Evolutionary conservation across 495 filamentous ascomycete species (phyloP).

Genomic region (Parathielavia hyrcaniae): DNA sequence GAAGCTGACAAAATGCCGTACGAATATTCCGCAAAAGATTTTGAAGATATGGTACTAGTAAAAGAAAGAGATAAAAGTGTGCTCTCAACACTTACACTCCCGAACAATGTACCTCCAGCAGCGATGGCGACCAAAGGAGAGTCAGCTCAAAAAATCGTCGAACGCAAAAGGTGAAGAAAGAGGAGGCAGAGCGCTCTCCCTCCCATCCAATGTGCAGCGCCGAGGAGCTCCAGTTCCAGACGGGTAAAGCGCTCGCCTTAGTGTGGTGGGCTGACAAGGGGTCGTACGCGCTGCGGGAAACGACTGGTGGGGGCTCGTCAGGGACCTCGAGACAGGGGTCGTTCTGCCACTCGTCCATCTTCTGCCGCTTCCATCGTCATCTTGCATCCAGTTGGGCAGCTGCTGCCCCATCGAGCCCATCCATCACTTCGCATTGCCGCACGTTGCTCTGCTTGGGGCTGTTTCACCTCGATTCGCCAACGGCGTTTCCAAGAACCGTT

Average conservation of each 20-base stretch:
- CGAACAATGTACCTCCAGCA: background rate
- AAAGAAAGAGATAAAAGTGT: background rate
- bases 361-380: background rate
- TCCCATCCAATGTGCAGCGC: conserved; percentile 3
- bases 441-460: background rate
- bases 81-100: background rate
- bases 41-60: background rate
- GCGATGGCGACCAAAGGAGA: background rate
- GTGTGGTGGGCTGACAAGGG: conserved; percentile 3
- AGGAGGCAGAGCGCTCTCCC: conserved; percentile 10
- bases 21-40: background rate
- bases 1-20: background rate
- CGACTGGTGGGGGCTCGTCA: background rate
- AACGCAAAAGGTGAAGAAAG: conserved; percentile 13
- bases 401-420: background rate
- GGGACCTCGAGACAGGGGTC: background rate
- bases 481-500: background rate
- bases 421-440: background rate
- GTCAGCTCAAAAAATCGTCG: conserved; percentile 4
- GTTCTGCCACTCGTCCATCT: background rate
- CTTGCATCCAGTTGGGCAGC: background rate
- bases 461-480: conserved; percentile 10
- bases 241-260: conserved; percentile 5
- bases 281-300: background rate
- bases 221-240: background rate